These are phyloP conservation scores for Wickerhamiella brachini DNA, from an alignment of 805 yeast species.

Conservation along the genomic window DNA sequence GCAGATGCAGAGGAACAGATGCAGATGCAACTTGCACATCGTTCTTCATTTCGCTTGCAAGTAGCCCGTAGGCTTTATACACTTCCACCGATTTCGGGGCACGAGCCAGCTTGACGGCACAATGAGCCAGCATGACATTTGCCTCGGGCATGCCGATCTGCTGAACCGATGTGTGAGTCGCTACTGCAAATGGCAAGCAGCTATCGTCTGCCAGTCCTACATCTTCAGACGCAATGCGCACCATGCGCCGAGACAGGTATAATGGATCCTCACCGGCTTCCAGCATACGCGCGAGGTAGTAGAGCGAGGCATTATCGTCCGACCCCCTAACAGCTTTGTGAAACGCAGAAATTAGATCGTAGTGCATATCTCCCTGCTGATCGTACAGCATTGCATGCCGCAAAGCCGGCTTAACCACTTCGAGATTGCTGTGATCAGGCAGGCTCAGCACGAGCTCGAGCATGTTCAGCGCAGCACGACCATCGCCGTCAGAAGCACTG, in stretches of 20 bases:
- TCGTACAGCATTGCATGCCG: conserved; percentile 56
- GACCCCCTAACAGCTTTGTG: conserved; percentile 88
- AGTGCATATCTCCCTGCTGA: conserved; percentile 79
- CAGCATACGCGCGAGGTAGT: conserved; percentile 77
- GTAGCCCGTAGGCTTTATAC: conserved; percentile 61
- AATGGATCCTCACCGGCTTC: conserved; percentile 89
- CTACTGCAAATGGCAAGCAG: conserved; percentile 73
- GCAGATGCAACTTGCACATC: conserved; percentile 49
- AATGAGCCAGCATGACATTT: conserved; percentile 76
- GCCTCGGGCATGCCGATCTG: conserved; percentile 93
- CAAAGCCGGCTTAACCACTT: conserved; percentile 25
- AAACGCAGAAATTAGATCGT: conserved; percentile 89
- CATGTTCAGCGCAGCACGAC: conserved; percentile 67
- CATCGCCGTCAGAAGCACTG: conserved; percentile 74
- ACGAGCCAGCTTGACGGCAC: conserved; percentile 77
- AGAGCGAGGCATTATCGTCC: conserved; percentile 79
- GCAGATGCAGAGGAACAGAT: conserved; percentile 51
- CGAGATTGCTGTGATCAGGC: conserved; percentile 14
- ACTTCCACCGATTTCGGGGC: conserved; percentile 80
- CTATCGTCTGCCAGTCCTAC: conserved; percentile 75
- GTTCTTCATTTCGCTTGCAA: conserved; percentile 43
- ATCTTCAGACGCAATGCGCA: conserved; percentile 91
- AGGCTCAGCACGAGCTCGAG: conserved; percentile 40
- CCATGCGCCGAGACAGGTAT: conserved; percentile 80
- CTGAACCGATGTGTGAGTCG: conserved; percentile 76